These are phyloP conservation scores for Rutstroemia sp. DNA, from an alignment of 2,329 filamentous ascomycete species.

Conservation along the genomic window DNA sequence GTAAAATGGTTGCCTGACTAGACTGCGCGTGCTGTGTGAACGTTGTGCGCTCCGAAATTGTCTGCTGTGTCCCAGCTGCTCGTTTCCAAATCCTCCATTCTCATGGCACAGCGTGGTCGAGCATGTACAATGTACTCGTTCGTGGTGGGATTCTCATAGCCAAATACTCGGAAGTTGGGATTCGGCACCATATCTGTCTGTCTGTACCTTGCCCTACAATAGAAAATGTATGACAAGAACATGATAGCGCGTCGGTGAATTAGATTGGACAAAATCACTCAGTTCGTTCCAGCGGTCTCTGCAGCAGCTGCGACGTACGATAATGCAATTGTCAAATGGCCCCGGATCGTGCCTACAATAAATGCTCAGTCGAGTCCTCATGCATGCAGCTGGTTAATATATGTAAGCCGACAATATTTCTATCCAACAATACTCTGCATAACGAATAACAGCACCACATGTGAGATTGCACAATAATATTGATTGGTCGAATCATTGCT, in stretches of 20 bases:
- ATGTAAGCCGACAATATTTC: too few relatives aligned
- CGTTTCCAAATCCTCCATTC: not conserved
- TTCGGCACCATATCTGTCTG: not conserved
- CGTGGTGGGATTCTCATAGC: not conserved
- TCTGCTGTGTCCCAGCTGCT: not conserved
- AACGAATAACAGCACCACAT: too few relatives aligned
- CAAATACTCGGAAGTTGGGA: slow-evolving; percentile 3
- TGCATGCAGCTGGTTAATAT: too few relatives aligned
- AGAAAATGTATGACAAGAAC: not conserved
- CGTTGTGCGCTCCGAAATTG: not conserved
- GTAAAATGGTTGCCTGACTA: too few relatives aligned
- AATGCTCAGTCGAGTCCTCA: too few relatives aligned
- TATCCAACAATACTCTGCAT: too few relatives aligned
- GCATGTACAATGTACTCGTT: not conserved
- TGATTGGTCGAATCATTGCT: slow-evolving; percentile 9
- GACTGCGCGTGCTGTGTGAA: not conserved
- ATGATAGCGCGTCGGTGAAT: not conserved
- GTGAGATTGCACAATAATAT: not conserved
- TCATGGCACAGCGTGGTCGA: not conserved
- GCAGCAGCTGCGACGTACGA: too few relatives aligned
- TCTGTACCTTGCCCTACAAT: not conserved
- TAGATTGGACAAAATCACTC: too few relatives aligned
- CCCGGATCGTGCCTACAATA: too few relatives aligned
- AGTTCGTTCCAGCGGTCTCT: too few relatives aligned
- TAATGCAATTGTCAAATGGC: too few relatives aligned